Evolutionary conservation across 805 yeast genomes (phyloP).

Genomic region (Myxozyma udenii): DNA sequence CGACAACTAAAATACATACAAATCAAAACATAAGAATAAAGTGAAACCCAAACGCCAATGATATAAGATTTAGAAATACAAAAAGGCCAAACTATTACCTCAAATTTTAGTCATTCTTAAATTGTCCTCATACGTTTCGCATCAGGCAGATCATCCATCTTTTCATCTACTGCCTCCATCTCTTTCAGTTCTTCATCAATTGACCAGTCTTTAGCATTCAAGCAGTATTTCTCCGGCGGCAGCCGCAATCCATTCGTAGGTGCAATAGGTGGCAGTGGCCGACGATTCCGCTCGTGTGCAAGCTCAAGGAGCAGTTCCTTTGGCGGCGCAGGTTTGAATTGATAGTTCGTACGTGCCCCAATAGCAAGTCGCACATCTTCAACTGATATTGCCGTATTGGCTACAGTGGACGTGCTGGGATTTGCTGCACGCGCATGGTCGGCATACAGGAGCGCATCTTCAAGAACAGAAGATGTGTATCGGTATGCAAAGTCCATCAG

Average conservation of each 20-base stretch:
- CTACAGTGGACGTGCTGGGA: slow-evolving; percentile 21
- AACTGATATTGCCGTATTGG: slow-evolving; percentile 51
- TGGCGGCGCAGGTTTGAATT: slow-evolving; percentile 93
- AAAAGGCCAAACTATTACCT: neutral
- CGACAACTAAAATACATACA: neutral
- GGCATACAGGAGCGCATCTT: slow-evolving; percentile 83
- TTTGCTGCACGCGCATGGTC: slow-evolving; percentile 56
- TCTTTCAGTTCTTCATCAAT: slow-evolving; percentile 48
- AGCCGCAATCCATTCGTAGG: slow-evolving; percentile 84
- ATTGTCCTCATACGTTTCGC: neutral
- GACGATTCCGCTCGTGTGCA: slow-evolving; percentile 87
- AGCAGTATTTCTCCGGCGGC: slow-evolving; percentile 92
- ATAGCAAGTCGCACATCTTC: slow-evolving; percentile 92
- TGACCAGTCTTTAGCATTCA: slow-evolving; percentile 75
- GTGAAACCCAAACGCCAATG: too few relatives aligned
- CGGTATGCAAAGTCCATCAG: slow-evolving; percentile 92
- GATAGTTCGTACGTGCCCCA: slow-evolving; percentile 90
- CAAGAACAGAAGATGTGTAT: slow-evolving; percentile 80
- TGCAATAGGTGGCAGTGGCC: slow-evolving; percentile 85
- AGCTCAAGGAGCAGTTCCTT: slow-evolving; percentile 85
- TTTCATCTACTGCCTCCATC: slow-evolving; percentile 1
- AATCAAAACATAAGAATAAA: too few relatives aligned
- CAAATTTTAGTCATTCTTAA: too few relatives aligned
- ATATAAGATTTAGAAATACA: too few relatives aligned
- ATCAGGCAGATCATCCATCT: neutral